Evolutionary conservation across 352 stramenopile genomes (phyloP), one percentile per base, ranked within the genome.

Genomic region (Aphanomyces cochlioides): DNA sequence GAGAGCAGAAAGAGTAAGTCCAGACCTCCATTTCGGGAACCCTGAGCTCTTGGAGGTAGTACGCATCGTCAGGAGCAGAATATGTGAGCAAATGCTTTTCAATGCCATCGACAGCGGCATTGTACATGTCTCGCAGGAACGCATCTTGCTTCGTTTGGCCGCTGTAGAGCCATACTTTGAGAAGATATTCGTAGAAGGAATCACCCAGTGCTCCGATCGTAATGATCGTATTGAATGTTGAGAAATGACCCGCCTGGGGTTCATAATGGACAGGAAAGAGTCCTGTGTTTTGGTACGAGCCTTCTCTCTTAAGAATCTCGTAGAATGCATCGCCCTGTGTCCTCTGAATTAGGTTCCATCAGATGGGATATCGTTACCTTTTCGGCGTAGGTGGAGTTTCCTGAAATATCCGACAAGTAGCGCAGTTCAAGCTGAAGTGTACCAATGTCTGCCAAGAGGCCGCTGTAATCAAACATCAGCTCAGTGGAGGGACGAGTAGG

Each of bases 161-260:
- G 47, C 92, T 97, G 82, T 98, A 97, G n/a, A 99, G 75, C 81
- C 92, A 99, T 43, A 97, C 83, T 79, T 99, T 99, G 47, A 99
- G 77, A 61, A 99, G 78, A 77, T 99, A 99, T 79, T 99, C 96
- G 76, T 99, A 99, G 74, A 98, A 97, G 13, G 89, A 98, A 76
- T 99, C 97, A 10, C 90, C 93, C 50, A 97, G 88, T 10, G 96
- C 96, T 43, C 96, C 97, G 73, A 99, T 90, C 13, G 90, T 97
- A 64, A 98, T 80, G 15, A 60, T 73, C 56, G 57, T 73, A 41
- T 59, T 77, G 36, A 45, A 57, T 53, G 67, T 69, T 34, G 70
- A 61, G 64, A 84, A 88, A 37, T 75, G 72, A 40, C 79, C 69
- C 70, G 37, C 10, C 1, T 34, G 63, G 21, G 82, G 65, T 47